Percentiles rank a stretch among this genome's conserved stretches.
These are phyloP conservation scores for Penicillium chermesinum DNA, from an alignment of 495 filamentous ascomycete species.

Conservation along the genomic window DNA sequence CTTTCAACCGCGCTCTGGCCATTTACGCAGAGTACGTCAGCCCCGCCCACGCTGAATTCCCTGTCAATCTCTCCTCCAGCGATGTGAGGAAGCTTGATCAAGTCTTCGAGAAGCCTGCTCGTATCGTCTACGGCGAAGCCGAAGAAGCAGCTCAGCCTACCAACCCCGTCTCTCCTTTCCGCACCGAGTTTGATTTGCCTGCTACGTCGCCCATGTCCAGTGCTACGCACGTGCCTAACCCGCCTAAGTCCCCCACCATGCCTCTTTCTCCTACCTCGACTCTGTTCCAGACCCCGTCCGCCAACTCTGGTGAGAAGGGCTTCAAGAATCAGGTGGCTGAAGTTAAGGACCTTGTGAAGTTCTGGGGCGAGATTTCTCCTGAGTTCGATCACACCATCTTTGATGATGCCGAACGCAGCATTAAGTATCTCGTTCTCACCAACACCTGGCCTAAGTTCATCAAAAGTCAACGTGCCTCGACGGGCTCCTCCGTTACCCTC, in stretches of 20 bases:
- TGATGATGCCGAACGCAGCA: slow-evolving; percentile 52
- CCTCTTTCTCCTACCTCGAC: slow-evolving; percentile 16
- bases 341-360: slow-evolving; percentile 27
- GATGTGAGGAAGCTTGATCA: slow-evolving; percentile 43
- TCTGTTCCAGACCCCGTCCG: neutral
- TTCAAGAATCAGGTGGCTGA: slow-evolving; percentile 11
- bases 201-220: neutral
- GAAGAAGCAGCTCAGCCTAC: slow-evolving; percentile 10
- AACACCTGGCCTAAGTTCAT: slow-evolving; percentile 70
- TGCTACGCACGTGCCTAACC: neutral
- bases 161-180: slow-evolving; percentile 30
- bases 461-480: slow-evolving; percentile 13
- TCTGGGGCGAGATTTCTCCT: slow-evolving; percentile 41
- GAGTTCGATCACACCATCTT: slow-evolving; percentile 52
- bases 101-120: slow-evolving; percentile 43
- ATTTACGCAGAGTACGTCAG: slow-evolving; percentile 56
- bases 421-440: slow-evolving; percentile 64
- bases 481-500: slow-evolving; percentile 8
- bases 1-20: slow-evolving; percentile 50
- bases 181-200: slow-evolving; percentile 2
- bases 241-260: slow-evolving; percentile 12
- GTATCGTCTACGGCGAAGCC: slow-evolving; percentile 30
- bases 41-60: slow-evolving; percentile 52
- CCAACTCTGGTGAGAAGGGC: slow-evolving; percentile 11
- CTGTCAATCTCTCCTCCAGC: slow-evolving; percentile 56